Percentiles rank a stretch among this genome's conserved stretches.
Evolutionary conservation across 768 basidiomycete genomes (phyloP).

Genomic region (Boletus tylopilopsis): DNA sequence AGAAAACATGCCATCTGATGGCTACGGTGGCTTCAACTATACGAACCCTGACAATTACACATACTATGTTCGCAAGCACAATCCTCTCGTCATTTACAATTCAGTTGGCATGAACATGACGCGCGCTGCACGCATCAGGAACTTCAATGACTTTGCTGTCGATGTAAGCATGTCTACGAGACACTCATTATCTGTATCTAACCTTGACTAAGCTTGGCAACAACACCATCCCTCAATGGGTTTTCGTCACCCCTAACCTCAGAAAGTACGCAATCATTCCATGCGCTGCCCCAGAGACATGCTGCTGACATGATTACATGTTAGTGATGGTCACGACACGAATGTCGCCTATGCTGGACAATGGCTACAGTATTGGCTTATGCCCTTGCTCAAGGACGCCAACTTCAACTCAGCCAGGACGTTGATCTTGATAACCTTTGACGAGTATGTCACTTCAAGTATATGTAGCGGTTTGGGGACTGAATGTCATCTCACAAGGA

Average conservation of each 20-base stretch:
- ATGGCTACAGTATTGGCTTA: conserved; percentile 37
- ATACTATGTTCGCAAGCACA: conserved; percentile 57
- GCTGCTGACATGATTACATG: too few species aligned
- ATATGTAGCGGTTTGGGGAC: too few species aligned
- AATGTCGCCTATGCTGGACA: too few species aligned
- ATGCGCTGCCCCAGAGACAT: too few species aligned
- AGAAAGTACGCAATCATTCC: not conserved
- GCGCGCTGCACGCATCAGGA: conserved; percentile 46
- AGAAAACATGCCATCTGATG: conserved; percentile 53
- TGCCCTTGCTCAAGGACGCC: conserved; percentile 46
- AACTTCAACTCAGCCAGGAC: conserved; percentile 53
- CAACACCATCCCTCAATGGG: conserved; percentile 51
- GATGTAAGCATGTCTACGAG: conserved; percentile 34
- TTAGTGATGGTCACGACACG: too few species aligned
- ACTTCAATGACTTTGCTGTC: conserved; percentile 59
- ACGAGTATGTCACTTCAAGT: conserved; percentile 41
- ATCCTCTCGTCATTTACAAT: conserved; percentile 50
- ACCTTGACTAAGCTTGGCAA: conserved; percentile 28
- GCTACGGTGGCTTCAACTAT: conserved; percentile 40
- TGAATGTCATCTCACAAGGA: too few species aligned
- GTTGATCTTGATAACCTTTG: conserved; percentile 57
- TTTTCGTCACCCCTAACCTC: conserved; percentile 58
- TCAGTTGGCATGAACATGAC: conserved; percentile 41
- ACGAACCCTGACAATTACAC: conserved; percentile 34
- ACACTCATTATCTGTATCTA: not conserved